Conservation (phyloP, 495 filamentous ascomycete species). For the Lepraria neglecta region DNA sequence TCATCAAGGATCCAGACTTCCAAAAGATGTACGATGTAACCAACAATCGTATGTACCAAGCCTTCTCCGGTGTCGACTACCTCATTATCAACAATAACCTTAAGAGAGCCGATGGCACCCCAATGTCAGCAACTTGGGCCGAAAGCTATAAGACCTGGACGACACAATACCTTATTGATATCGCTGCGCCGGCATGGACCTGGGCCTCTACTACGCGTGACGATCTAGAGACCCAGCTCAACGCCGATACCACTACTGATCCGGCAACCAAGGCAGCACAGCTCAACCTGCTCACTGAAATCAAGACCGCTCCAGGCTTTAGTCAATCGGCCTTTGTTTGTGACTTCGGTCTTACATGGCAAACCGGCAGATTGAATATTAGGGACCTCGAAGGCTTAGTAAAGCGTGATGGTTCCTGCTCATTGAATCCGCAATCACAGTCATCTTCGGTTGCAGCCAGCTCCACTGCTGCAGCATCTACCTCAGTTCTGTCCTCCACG, state of each 20-base stretch:
- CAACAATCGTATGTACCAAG: slow-evolving; percentile 10
- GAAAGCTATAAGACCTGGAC: slow-evolving; percentile 2
- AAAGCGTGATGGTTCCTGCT: too few species aligned
- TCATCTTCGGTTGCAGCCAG: background rate
- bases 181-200: background rate
- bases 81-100: background rate
- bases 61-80: background rate
- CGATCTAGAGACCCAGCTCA: background rate
- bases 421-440: background rate
- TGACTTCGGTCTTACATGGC: slow-evolving; percentile 7
- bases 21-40: background rate
- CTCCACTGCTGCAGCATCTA: background rate
- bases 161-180: background rate
- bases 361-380: background rate
- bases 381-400: background rate
- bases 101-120: background rate
- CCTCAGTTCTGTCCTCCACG: background rate
- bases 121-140: background rate
- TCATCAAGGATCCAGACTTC: background rate
- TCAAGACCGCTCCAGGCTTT: background rate
- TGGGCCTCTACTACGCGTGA: background rate
- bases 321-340: background rate
- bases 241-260: background rate
- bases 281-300: background rate
- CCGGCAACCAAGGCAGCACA: background rate